Evolutionary conservation across 106 monocot genomes (phyloP).

Genomic region (Hemerocallis citrina): DNA sequence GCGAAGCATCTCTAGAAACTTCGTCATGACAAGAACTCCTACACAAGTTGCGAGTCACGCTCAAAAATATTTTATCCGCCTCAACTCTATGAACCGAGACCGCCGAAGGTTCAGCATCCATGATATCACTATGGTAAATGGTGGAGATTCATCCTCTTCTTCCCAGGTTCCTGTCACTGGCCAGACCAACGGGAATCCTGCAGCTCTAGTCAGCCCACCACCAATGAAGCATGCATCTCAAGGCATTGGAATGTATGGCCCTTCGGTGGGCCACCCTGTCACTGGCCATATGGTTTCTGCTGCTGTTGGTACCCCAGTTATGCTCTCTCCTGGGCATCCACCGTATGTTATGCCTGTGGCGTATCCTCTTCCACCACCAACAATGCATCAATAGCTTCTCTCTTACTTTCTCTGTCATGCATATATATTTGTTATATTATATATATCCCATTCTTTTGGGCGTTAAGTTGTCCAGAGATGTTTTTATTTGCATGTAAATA

Average conservation of each 20-base stretch:
- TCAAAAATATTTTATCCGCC: constrained; percentile 90
- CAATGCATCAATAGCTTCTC: constrained; percentile 54
- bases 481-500: too few relatives aligned
- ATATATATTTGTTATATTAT: too few relatives aligned
- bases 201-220: constrained; percentile 3
- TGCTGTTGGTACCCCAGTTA: constrained; percentile 69
- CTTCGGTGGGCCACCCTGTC: constrained; percentile 48
- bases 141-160: constrained; percentile 33
- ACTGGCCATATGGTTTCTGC: constrained; percentile 48
- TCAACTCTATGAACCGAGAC: constrained; percentile 83
- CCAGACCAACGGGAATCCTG: constrained; percentile 11
- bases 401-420: not conserved
- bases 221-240: constrained; percentile 33
- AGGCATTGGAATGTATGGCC: constrained; percentile 33
- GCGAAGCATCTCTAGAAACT: constrained; percentile 96
- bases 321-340: constrained; percentile 60
- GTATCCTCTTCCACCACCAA: constrained; percentile 45
- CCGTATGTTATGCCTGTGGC: constrained; percentile 65
- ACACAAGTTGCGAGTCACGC: constrained; percentile 96
- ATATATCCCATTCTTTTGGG: too few relatives aligned
- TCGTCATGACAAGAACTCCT: constrained; percentile 74
- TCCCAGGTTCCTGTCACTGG: constrained; percentile 50
- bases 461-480: too few relatives aligned
- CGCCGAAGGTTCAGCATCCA: constrained; percentile 84
- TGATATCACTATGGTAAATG: constrained; percentile 66